Evolutionary conservation across 1,284 basidiomycete species (phyloP).

Genomic region (Leccinum pallidistipes): DNA sequence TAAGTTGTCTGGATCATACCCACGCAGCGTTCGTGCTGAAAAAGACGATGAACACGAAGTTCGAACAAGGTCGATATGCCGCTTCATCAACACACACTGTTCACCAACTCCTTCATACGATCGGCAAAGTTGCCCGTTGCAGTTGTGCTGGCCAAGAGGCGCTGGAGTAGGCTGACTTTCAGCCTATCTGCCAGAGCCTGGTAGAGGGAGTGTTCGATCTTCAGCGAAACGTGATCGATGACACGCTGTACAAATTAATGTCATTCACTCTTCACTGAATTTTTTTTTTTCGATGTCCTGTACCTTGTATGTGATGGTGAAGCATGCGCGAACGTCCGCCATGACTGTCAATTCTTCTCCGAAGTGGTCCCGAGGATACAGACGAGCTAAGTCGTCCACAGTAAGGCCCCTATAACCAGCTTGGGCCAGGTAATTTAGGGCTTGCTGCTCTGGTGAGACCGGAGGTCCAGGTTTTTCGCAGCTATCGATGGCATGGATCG

Average conservation of each 20-base stretch:
- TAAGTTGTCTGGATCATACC: too few relatives aligned
- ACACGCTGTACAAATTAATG: slow-evolving; percentile 41
- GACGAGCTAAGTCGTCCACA: slow-evolving; percentile 20
- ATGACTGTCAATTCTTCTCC: slow-evolving; percentile 47
- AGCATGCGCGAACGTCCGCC: slow-evolving; percentile 54
- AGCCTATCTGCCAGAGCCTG: slow-evolving; percentile 41
- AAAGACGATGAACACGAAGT: too few relatives aligned
- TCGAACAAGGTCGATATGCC: not conserved
- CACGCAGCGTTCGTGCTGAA: not conserved
- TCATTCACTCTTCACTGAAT: not conserved
- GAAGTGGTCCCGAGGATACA: slow-evolving; percentile 23
- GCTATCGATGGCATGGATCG: too few relatives aligned
- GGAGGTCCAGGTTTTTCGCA: too few relatives aligned
- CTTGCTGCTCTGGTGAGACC: not conserved
- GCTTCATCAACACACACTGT: not conserved
- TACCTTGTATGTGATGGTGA: slow-evolving; percentile 50
- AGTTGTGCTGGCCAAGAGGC: slow-evolving; percentile 29
- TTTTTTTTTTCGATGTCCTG: not conserved
- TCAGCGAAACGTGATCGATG: slow-evolving; percentile 51
- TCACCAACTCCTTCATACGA: slow-evolving; percentile 40
- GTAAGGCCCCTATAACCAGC: slow-evolving; percentile 25
- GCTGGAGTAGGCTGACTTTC: slow-evolving; percentile 40
- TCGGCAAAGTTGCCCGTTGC: slow-evolving; percentile 17
- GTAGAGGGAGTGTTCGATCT: slow-evolving; percentile 51
- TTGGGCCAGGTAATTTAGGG: slow-evolving; percentile 16